Base-by-base conservation (phyloP, 129 eudicot genomes). In the Scalesia atractyloides region DNA sequence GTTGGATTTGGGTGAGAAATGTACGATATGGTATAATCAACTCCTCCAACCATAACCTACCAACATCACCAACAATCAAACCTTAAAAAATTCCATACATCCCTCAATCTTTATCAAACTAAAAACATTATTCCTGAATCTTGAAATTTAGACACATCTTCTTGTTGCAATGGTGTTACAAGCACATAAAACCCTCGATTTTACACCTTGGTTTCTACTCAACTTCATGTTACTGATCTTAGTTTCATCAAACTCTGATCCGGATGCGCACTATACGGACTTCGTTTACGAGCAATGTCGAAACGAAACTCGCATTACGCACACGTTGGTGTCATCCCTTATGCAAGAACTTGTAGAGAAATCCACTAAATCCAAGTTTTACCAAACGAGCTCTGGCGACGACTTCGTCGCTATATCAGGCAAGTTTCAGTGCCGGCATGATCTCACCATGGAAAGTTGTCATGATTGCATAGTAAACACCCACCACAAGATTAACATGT, bases 201-300 rank as follows among this genome's bases (percentile, higher is more conserved):
- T 60, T 20, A 61, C 36, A 14, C 65, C 70, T 49, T 49, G 46
- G 62, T 22, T 77, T 19, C 56, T 77, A 37, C 22, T 77, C 15
- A 46, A 4, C 26, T 16, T 56, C 39, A 41, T 59, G 70, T 22
- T 77, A 37, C 36, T 77, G 8, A 49, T 39, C 16, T 41, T 62
- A 20, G 37, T 71, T 54, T 75, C 75, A 66, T 58, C 79, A 79
- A 34, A 57, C 54, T 14, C 57, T 16, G 19, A 19, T 11, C 43
- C 19, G 19, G 9, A 12, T 41, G 13, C 77, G 16, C 68, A 61
- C 58, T 53, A 86, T 57, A 76, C 80, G 12, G 68, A 77, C 24
- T 70, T 87, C 14, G 64, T 87, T 49, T 84, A 79, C 89, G 80
- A 71, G 22, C 64, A 73, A 56, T 87, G 93, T 51, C 34, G 59